These are phyloP conservation scores for Margaritispora aquatica DNA, from an alignment of 495 filamentous ascomycete genomes.

Conservation along the genomic window DNA sequence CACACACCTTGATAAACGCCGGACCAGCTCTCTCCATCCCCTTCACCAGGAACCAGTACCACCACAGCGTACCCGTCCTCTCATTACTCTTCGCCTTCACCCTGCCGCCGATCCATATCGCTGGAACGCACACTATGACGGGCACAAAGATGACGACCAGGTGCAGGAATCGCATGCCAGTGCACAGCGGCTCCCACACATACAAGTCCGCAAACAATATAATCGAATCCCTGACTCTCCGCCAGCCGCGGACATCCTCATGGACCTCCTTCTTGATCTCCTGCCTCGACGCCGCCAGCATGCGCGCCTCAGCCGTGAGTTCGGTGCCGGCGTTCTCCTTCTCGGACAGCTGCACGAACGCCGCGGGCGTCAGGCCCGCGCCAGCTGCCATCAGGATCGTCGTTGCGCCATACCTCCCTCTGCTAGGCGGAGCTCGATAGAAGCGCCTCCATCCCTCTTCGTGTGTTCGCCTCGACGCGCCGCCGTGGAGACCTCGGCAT, in stretches of 20 bases:
- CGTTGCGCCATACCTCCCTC: background rate
- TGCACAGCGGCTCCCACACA: constrained; percentile 82
- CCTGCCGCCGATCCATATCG: constrained; percentile 68
- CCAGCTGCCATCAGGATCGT: constrained; percentile 33
- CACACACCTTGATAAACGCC: constrained; percentile 92
- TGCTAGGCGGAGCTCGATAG: background rate
- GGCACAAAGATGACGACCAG: constrained; percentile 86
- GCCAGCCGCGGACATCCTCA: constrained; percentile 50
- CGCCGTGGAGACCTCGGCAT: background rate
- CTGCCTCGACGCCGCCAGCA: constrained; percentile 72
- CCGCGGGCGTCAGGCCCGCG: constrained; percentile 48
- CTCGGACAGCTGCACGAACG: constrained; percentile 69
- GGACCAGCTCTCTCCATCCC: constrained; percentile 93
- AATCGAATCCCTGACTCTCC: constrained; percentile 44
- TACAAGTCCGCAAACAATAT: constrained; percentile 62
- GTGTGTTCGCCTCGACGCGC: constrained; percentile 4
- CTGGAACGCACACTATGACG: constrained; percentile 71
- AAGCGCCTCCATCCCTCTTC: constrained; percentile 4
- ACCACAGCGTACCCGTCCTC: constrained; percentile 80
- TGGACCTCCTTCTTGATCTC: constrained; percentile 65
- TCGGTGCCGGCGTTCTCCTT: constrained; percentile 50
- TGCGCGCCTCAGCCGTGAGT: constrained; percentile 72
- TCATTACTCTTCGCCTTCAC: constrained; percentile 57
- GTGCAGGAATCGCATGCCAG: constrained; percentile 78
- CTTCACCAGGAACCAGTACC: constrained; percentile 84